Conservation (phyloP, 306 rosid species). For the Vachellia collinsii region DNA sequence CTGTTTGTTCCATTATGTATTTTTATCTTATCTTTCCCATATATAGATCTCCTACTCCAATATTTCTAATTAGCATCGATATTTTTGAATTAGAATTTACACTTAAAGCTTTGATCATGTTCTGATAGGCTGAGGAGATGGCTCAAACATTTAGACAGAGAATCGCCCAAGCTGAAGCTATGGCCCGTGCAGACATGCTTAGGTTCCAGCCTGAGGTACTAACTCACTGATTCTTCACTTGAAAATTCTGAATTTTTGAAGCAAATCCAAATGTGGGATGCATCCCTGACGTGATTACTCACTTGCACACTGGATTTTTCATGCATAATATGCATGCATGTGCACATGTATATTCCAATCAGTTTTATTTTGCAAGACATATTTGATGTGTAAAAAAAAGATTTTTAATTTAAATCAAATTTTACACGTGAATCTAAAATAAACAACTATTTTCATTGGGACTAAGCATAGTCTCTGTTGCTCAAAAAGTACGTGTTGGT, state of each 20-base stretch:
- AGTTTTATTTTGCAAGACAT: background rate
- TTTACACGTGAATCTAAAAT: background rate
- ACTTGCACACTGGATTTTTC: too few species aligned
- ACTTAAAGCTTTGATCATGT: slow-evolving; percentile 36
- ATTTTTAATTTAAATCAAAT: background rate
- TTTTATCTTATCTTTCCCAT: slow-evolving; percentile 24
- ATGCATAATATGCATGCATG: background rate
- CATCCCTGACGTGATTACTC: background rate
- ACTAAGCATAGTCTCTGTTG: too few species aligned
- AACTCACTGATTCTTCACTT: slow-evolving; percentile 33
- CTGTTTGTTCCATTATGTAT: slow-evolving; percentile 3
- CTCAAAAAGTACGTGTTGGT: too few species aligned
- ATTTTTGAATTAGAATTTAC: slow-evolving; percentile 24
- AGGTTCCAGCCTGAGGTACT: slow-evolving; percentile 91
- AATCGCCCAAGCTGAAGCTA: slow-evolving; percentile 98
- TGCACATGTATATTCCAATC: background rate
- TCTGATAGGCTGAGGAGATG: slow-evolving; percentile 93
- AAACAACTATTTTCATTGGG: too few species aligned
- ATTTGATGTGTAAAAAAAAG: background rate
- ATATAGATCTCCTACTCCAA: slow-evolving; percentile 19
- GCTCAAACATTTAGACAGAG: slow-evolving; percentile 96
- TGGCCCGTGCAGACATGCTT: slow-evolving; percentile 98
- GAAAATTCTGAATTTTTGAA: slow-evolving; percentile 5
- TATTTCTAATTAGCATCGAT: slow-evolving; percentile 24
- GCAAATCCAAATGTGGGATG: slow-evolving; percentile 11